A percentile compares a stretch with the other conserved stretches of the same genome.
Conservation (phyloP, 2,329 filamentous ascomycete species). For the Chaetomiaceae sp. region DNA sequence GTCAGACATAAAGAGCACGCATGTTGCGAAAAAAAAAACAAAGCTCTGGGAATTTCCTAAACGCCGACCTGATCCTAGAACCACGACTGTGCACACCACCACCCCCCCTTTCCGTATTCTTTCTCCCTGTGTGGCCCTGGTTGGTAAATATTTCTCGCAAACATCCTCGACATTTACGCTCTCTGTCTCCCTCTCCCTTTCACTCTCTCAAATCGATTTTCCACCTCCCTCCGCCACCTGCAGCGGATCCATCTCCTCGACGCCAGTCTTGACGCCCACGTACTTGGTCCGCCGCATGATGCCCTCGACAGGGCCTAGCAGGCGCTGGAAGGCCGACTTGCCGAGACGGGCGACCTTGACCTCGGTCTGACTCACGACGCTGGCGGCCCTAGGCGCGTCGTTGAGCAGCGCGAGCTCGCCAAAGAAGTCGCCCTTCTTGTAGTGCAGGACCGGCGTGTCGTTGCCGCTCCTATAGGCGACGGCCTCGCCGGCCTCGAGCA, state of each 20-base stretch:
- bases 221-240: slow-evolving; percentile 29
- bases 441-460: slow-evolving; percentile 68
- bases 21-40: slow-evolving; percentile 7
- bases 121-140: no score
- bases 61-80: slow-evolving; percentile 8
- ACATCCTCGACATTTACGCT: no score
- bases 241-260: slow-evolving; percentile 65
- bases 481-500: slow-evolving; percentile 82
- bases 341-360: slow-evolving; percentile 90
- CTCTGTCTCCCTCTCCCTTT: not conserved
- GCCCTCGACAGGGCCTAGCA: slow-evolving; percentile 87
- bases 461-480: slow-evolving; percentile 77
- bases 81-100: no score
- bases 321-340: slow-evolving; percentile 89
- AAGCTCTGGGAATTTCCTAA: slow-evolving; percentile 13
- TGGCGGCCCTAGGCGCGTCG: slow-evolving; percentile 88
- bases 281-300: slow-evolving; percentile 82
- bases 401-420: slow-evolving; percentile 91
- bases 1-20: slow-evolving; percentile 3
- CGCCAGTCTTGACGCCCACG: slow-evolving; percentile 53
- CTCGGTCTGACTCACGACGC: slow-evolving; percentile 75
- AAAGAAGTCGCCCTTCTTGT: slow-evolving; percentile 93
- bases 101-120: not conserved
- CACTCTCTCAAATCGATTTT: not conserved
- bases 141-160: no score